Percentiles rank a stretch among this genome's conserved stretches.
Conservation (phyloP, 2,329 filamentous ascomycete species). For the Ophiocordyceps camponoti-saundersi region DNA sequence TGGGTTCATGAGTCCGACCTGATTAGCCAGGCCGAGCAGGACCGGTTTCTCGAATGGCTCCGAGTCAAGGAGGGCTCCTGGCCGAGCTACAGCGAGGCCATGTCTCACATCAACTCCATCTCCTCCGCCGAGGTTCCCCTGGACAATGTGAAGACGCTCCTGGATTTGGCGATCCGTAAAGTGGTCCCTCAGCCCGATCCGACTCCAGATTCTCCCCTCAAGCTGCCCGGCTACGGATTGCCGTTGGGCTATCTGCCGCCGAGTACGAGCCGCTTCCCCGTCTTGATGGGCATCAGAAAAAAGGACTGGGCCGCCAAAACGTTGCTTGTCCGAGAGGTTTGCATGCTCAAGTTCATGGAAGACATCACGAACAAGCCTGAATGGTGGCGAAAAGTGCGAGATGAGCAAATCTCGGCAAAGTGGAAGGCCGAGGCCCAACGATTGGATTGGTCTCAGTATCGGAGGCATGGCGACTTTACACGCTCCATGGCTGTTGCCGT, state of each 20-base stretch:
- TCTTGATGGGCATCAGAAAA: not conserved
- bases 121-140: too few species aligned
- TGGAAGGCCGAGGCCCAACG: slow-evolving; percentile 13
- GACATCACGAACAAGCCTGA: slow-evolving; percentile 17
- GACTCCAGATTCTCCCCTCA: too few species aligned
- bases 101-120: too few species aligned
- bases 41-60: too few species aligned
- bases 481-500: slow-evolving; percentile 14
- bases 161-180: too few species aligned
- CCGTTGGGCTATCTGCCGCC: not conserved
- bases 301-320: slow-evolving; percentile 11
- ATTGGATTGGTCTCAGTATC: slow-evolving; percentile 11
- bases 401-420: slow-evolving; percentile 8
- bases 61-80: too few species aligned
- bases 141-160: too few species aligned
- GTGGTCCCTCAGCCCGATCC: too few species aligned
- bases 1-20: too few species aligned
- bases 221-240: not conserved
- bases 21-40: too few species aligned
- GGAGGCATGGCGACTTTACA: slow-evolving; percentile 10
- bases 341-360: slow-evolving; percentile 16
- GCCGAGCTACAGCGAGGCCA: too few species aligned
- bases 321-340: slow-evolving; percentile 13
- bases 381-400: slow-evolving; percentile 15
- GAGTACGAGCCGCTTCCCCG: not conserved